Evolutionary conservation across 345 rosid species (phyloP).

Genomic region (Sisymbrium irio): DNA sequence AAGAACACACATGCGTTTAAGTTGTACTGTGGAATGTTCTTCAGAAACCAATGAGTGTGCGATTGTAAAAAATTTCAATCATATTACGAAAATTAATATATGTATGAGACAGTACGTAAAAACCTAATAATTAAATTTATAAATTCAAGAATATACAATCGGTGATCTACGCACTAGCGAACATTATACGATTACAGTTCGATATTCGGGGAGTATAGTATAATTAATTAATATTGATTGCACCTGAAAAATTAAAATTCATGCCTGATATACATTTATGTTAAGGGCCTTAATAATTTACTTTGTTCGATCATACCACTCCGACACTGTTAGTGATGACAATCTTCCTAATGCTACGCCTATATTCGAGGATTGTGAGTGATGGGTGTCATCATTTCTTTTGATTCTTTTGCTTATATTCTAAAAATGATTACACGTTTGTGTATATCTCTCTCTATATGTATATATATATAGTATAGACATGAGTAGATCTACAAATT

Average conservation of each 20-base stretch:
- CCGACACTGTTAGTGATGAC: slow-evolving; percentile 7
- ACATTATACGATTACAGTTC: slow-evolving; percentile 22
- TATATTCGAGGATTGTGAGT: slow-evolving; percentile 32
- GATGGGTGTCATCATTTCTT: background rate
- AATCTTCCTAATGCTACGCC: slow-evolving; percentile 33
- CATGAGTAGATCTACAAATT: background rate
- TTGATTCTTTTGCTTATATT: background rate
- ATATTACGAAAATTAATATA: slow-evolving; percentile 1
- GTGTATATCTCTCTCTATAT: too few relatives aligned
- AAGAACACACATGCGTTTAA: slow-evolving; percentile 33
- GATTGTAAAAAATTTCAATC: background rate
- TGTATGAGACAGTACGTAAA: slow-evolving; percentile 11
- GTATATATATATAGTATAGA: background rate
- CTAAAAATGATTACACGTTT: background rate
- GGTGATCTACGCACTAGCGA: slow-evolving; percentile 21
- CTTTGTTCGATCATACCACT: slow-evolving; percentile 1
- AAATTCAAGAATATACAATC: background rate
- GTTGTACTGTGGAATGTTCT: slow-evolving; percentile 36
- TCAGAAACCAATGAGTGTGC: slow-evolving; percentile 22
- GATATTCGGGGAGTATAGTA: background rate
- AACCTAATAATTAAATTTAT: background rate
- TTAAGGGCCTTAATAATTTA: background rate
- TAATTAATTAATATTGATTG: background rate
- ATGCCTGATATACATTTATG: background rate
- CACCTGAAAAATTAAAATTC: slow-evolving; percentile 12